Percentiles rank a stretch among this genome's conserved stretches.
These are phyloP conservation scores for Colletotrichum sp. DNA, from an alignment of 2,329 filamentous ascomycete genomes.

Conservation along the genomic window DNA sequence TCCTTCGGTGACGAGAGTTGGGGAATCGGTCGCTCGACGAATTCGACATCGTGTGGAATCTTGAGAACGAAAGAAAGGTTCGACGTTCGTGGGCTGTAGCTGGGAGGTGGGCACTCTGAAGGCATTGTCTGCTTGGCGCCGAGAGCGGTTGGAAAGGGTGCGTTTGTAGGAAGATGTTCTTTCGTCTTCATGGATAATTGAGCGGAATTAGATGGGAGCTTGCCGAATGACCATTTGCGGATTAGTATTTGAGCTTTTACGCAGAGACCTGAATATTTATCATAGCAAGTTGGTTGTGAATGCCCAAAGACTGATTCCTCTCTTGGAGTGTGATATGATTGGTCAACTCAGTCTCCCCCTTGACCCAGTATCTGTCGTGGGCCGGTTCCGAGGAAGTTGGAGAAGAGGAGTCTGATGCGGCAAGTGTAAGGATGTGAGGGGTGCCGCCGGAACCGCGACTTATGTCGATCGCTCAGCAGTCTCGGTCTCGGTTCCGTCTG, in stretches of 20 bases:
- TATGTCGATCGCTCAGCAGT: not conserved
- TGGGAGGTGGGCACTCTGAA: not conserved
- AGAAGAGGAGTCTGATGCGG: not conserved
- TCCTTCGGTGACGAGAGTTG: conserved; percentile 70
- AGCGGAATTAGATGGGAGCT: not conserved
- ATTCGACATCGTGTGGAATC: conserved; percentile 73
- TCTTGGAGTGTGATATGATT: not conserved
- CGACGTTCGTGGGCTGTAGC: conserved; percentile 32
- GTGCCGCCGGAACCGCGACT: not conserved
- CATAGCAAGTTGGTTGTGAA: not conserved
- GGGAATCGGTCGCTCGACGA: conserved; percentile 78
- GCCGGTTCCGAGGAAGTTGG: not conserved
- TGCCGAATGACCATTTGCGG: not conserved
- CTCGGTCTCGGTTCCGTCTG: not conserved
- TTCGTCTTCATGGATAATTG: not conserved
- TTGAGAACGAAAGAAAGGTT: conserved; percentile 88
- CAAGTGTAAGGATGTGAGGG: not conserved
- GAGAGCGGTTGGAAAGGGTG: not conserved
- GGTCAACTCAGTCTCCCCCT: not conserved
- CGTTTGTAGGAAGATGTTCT: not conserved
- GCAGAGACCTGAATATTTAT: not conserved
- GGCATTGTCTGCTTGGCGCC: not conserved
- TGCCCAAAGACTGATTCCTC: not conserved
- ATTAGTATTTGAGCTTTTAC: not conserved
- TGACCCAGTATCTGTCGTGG: not conserved